These are phyloP conservation scores for Ramalina intermedia DNA, from an alignment of 495 filamentous ascomycete species.

Conservation along the genomic window DNA sequence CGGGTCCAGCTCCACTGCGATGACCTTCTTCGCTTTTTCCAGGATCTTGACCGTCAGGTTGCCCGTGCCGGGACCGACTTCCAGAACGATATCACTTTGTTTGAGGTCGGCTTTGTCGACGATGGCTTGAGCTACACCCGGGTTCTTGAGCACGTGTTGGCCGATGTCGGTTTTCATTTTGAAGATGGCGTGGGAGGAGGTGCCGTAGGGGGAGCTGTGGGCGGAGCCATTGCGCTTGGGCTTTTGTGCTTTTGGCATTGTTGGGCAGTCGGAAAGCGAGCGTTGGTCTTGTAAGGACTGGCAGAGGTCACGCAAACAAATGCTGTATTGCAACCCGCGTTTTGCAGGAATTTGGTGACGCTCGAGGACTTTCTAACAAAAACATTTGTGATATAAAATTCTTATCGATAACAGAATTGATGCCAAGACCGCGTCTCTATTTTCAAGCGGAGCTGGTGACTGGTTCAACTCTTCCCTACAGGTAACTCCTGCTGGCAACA, in stretches of 20 bases:
- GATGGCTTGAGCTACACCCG: conserved; percentile 79
- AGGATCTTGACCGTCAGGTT: conserved; percentile 83
- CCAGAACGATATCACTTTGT: conserved; percentile 67
- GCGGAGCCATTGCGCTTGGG: conserved; percentile 44
- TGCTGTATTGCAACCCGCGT: background rate
- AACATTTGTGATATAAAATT: background rate
- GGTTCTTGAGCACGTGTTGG: conserved; percentile 94
- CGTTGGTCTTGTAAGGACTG: background rate
- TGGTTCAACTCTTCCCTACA: too few relatives aligned
- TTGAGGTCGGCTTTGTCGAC: conserved; percentile 79
- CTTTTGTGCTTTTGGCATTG: conserved; percentile 47
- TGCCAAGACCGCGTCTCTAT: background rate
- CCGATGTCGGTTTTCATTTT: conserved; percentile 71
- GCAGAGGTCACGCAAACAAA: background rate
- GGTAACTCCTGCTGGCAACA: too few relatives aligned
- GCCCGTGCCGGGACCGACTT: conserved; percentile 68
- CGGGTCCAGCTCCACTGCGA: conserved; percentile 88
- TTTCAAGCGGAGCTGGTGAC: background rate
- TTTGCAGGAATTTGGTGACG: background rate
- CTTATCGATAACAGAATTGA: conserved; percentile 8
- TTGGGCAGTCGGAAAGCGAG: background rate
- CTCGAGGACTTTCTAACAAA: background rate
- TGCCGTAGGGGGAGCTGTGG: conserved; percentile 40
- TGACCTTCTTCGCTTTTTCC: conserved; percentile 71
- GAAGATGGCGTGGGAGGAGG: conserved; percentile 67